Evolutionary conservation across 306 rosid genomes (phyloP).

Genomic region (Castanopsis chinensis): DNA sequence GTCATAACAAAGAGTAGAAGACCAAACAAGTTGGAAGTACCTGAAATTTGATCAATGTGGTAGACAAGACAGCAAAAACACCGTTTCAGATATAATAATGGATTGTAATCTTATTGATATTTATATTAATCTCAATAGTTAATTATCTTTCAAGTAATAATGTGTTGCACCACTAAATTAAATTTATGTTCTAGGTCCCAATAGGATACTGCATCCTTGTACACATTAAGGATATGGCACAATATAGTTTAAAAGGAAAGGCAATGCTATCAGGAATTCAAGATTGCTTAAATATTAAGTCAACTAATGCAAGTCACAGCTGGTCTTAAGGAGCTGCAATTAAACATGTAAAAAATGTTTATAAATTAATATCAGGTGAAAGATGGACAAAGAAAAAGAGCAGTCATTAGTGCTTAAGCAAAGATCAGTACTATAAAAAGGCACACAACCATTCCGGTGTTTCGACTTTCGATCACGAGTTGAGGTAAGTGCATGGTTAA

Average conservation of each 20-base stretch:
- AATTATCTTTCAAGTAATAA: background rate
- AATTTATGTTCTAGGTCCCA: background rate
- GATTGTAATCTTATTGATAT: background rate
- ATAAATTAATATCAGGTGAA: slow-evolving; percentile 1
- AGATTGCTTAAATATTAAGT: slow-evolving; percentile 31
- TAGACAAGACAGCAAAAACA: background rate
- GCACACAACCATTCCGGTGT: background rate
- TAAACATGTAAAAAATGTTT: slow-evolving; percentile 25
- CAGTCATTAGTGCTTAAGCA: background rate
- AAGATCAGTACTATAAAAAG: background rate
- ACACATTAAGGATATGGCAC: background rate
- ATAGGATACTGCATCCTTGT: background rate
- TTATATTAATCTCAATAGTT: background rate
- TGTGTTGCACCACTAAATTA: background rate
- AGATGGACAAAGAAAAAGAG: background rate
- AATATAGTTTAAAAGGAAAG: background rate
- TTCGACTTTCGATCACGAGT: background rate
- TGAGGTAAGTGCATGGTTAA: background rate
- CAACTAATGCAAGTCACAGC: slow-evolving; percentile 89
- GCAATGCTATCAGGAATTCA: background rate
- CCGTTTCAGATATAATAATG: background rate
- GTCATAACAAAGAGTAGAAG: background rate
- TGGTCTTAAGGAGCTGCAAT: slow-evolving; percentile 77
- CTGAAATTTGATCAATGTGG: background rate
- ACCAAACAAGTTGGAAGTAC: background rate